Percentiles rank a stretch among this genome's conserved stretches.
These are phyloP conservation scores for Malus hybrid DNA, from an alignment of 331 rosid species.

Conservation along the genomic window DNA sequence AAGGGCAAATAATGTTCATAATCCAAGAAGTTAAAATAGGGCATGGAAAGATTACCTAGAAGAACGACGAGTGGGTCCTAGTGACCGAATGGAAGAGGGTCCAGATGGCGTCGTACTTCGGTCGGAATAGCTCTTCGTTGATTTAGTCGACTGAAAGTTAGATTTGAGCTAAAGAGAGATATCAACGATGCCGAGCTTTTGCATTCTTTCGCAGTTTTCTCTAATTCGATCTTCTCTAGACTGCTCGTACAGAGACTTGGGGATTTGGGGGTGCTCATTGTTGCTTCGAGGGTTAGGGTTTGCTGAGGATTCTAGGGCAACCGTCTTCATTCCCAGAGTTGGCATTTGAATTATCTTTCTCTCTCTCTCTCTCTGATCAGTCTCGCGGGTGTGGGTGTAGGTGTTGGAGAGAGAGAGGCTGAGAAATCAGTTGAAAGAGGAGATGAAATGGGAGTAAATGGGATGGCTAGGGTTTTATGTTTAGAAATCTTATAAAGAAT, in stretches of 20 bases:
- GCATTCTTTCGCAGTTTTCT: constrained; percentile 64
- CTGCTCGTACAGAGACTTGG: constrained; percentile 48
- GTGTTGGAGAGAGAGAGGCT: no score
- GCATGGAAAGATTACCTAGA: no score
- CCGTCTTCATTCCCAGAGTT: constrained; percentile 3
- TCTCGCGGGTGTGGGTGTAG: neutral
- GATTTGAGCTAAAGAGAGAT: constrained; percentile 66
- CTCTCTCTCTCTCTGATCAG: neutral
- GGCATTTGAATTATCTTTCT: constrained; percentile 29
- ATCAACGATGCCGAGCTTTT: constrained; percentile 61
- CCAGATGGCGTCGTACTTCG: constrained; percentile 26
- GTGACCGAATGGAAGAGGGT: constrained; percentile 13
- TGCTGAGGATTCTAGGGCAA: neutral
- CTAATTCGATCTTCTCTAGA: constrained; percentile 66
- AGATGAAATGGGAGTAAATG: no score
- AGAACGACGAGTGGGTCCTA: constrained; percentile 58
- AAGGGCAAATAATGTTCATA: neutral
- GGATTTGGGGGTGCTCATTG: constrained; percentile 7
- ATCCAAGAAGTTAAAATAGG: neutral
- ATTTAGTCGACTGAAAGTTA: constrained; percentile 8
- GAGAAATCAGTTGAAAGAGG: no score
- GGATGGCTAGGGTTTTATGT: no score
- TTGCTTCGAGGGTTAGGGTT: neutral
- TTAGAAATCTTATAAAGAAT: no score
- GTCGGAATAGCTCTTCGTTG: neutral